A percentile compares a stretch with the other conserved stretches of the same genome.
Conservation (phyloP, 345 rosid species). For the rapeseed (Brassica napus) region Da-Ae NC_063445.1:13524001-13524500, state of each 20-base stretch:
- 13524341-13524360: constrained; percentile 7
- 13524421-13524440: constrained; percentile 1
- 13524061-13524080: too few relatives aligned
- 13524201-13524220: neutral
- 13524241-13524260: constrained; percentile 35
- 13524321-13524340: constrained; percentile 26
- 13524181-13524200: too few relatives aligned
- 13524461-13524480: neutral
- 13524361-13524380: constrained; percentile 18
- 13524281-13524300: constrained; percentile 26
- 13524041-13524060: too few relatives aligned
- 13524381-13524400: constrained; percentile 9
- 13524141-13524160: too few relatives aligned
- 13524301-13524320: constrained; percentile 34
- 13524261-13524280: constrained; percentile 27
- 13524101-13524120: too few relatives aligned
- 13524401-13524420: constrained; percentile 34
- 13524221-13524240: constrained; percentile 32
- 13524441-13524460: neutral
- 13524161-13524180: too few relatives aligned
- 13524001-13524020: too few relatives aligned
- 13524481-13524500: constrained; percentile 26
- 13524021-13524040: too few relatives aligned
- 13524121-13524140: too few relatives aligned
- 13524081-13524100: too few relatives aligned